Evolutionary conservation across 371 early-diverging fungal genomes (phyloP), one percentile per base, ranked within the genome.

Genomic region (Mucor racemosus): DNA sequence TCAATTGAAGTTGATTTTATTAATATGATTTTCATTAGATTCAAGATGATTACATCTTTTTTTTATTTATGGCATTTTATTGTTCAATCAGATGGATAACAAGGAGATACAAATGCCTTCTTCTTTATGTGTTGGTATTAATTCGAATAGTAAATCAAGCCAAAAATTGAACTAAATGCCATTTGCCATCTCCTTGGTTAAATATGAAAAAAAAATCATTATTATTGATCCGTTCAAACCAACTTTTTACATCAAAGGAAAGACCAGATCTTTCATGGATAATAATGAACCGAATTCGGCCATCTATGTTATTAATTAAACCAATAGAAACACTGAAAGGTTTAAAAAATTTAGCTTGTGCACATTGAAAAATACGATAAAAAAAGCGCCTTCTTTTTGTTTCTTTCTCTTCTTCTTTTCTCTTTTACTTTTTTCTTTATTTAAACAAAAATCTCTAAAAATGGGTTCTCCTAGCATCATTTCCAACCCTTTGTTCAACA

Each of bases 401-500:
- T 38, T 35, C 15, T 13, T 55, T 13, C 15, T 60, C 42, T 60
- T 38, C 38, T 50, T 50, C 11, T 40, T 54, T 21, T 42, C 42
- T 13, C 15, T 15, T 60, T 42, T 36, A 48, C 44, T 33, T 60
- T 53, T 33, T 55, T 53, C 54, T 60, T 54, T 33, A 35, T 36
- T 33, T 61, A 26, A 3, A 48, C 14, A 39, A 62, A 26, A 57
- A 60, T 35, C n/a, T 60, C 39, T 38, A 8, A 72, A 40, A 38
- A 79, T 81, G 81, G 79, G 81, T 46, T 81, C 84, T 53, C 84
- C 84, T 64, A 70, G 76, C 58, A 69, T 81, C 42, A 40, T 84
- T 34, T 67, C 74, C 26, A 76, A 73, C 36, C 84, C 84, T 34
- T 59, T 84, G 60, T 79, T 84, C 75, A 90, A 91, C 73, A 82